Base-by-base conservation (phyloP, 495 filamentous ascomycete genomes). In the Parmelia sp. region DNA sequence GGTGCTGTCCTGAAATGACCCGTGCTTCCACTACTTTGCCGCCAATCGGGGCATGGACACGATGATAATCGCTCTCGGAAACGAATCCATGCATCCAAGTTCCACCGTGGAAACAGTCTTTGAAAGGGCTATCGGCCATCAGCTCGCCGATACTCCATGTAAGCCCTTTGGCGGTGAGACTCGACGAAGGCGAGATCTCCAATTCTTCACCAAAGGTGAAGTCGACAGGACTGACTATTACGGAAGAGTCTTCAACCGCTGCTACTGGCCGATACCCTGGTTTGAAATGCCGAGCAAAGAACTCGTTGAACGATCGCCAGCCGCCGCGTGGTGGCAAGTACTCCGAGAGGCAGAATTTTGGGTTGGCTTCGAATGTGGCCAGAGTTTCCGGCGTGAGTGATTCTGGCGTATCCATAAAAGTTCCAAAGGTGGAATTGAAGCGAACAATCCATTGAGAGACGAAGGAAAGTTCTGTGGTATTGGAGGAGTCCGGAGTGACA, bases 251-350 rank as follows among this genome's bases (percentile, higher is more conserved):
- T 11, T 12, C 4, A 17, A 67, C 56, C 42, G 65, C 37, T 11
- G 63, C 69, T 11, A 67, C 63, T 35, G 51, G 58, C 45, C 71
- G 65, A 29, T 61, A 19, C 23, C 70, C 69, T 21, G 63, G 60
- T 39, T 70, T 71, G 55, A 67, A 58, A 33, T 71, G 57, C 40
- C 71, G 69, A 37, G 72, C 67, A 65, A 73, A 73, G 59, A 71
- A 70, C 7, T 73, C 71, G 47, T 72, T 77, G 70, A 77, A 77
- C 8, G 12, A 11, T 45, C 58, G 58, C 58, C 58, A 61, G 58
- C 58, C 40, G 25, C 69, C 67, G 27, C 14, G 55, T 53, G 74
- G 74, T 35, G 49, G 62, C 27, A 66, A 36, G 58, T 70, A 71
- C 27, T 71, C 53, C 14, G 64, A 56, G 47, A 71, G 47, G 11